Evolutionary conservation across 2,329 filamentous ascomycete species (phyloP), one percentile per base, ranked within the genome.

Genomic region (Cercospora sojina): DNA sequence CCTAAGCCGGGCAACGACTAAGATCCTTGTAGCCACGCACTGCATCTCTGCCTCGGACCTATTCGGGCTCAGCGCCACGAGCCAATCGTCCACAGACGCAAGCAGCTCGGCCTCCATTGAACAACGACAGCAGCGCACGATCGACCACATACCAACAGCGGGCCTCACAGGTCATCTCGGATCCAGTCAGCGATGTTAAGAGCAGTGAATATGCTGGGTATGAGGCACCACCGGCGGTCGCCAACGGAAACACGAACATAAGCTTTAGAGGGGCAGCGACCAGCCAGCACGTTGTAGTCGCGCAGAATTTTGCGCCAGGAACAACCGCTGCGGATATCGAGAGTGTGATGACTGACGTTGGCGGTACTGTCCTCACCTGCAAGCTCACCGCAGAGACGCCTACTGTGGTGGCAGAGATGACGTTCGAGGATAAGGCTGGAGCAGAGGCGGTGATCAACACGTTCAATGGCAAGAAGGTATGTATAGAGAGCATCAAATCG

Each of bases 291-390:
- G 85, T 86, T 18, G 86, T 95, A 25, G 85, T 92, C 76, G 91
- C 90, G 2, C 89, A 91, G 78, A 95, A 95, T 81, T 92, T 95
- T 76, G 91, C 91, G 12, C 87, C 87, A 1, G 91, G 91, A 41
- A 95, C 91, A 0, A 93, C 91, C 6, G 90, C 89, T 1, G 90
- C 90, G 31, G 91, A 95, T 74, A 92, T 95, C 67, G 90, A 93
- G 81, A 91, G 89, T 72, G 91, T 91, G 64, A 88, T 95, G 87
- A 62, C 66, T 23, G 69, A 69, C 62, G 81, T 91, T n/a, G 90
- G 90, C 43, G 85, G 85, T 32, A 83, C 88, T 67, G 84, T 92
- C 73, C 75, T 85, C 25, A 87, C 85, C 73, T 94, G 91, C 80
- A 85, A 83, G 38, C 80, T 95, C 43, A 79, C 92, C 64, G 88